Evolutionary conservation across 2,329 filamentous ascomycete genomes (phyloP).

Genomic region (Chrysosporium queenslandicum): DNA sequence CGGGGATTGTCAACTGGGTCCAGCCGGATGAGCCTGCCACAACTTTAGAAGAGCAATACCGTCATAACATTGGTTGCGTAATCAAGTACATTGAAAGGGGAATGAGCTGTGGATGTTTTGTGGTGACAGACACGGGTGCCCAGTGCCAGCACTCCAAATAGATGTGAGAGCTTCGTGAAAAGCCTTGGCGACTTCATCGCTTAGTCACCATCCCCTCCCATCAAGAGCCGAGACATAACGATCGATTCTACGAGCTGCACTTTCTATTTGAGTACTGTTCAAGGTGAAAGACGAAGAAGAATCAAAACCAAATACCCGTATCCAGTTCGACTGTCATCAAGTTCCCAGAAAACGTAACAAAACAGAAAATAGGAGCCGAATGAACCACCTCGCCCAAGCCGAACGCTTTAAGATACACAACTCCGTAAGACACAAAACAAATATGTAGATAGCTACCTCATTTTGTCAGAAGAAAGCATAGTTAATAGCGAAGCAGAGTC

Average conservation of each 20-base stretch:
- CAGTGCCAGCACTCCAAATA: no score
- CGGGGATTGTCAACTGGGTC: not conserved
- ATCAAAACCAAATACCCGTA: no score
- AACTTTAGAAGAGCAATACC: not conserved
- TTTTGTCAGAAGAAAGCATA: no score
- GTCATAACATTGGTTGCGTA: not conserved
- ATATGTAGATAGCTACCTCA: not conserved
- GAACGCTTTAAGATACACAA: conserved; percentile 8
- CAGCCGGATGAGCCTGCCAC: not conserved
- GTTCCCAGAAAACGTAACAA: not conserved
- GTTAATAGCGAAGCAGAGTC: no score
- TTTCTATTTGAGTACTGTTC: no score
- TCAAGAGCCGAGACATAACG: no score
- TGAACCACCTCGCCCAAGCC: not conserved
- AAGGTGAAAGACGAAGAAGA: no score
- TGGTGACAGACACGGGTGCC: not conserved
- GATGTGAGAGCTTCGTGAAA: no score
- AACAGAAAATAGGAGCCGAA: not conserved
- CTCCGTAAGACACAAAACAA: not conserved
- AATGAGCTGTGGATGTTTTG: not conserved
- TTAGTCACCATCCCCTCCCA: not conserved
- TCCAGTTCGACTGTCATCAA: not conserved
- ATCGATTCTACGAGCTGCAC: no score
- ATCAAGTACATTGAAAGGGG: not conserved
- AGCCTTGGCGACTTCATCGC: not conserved